A percentile compares a stretch with the other conserved stretches of the same genome.
phyloP scores from a whole-genome alignment of 2,329 filamentous ascomycete species.

The Fusarium sp. region DNA sequence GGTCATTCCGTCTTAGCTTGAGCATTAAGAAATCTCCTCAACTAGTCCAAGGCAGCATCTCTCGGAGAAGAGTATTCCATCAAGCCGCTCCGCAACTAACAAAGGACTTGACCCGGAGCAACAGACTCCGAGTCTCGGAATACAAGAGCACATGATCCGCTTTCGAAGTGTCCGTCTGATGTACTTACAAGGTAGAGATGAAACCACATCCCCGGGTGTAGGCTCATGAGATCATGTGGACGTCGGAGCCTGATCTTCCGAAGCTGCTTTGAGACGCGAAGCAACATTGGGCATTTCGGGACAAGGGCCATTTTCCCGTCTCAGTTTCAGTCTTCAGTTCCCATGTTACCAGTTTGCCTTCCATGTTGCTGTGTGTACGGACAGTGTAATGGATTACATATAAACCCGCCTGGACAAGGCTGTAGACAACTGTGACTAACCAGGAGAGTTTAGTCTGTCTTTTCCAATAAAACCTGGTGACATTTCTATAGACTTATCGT shows the following conservation, averaged over 20 bases:
- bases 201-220: not conserved
- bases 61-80: not conserved
- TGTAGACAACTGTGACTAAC: too few relatives aligned
- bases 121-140: constrained; percentile 6
- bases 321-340: not conserved
- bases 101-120: constrained; percentile 3
- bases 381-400: not conserved
- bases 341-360: too few relatives aligned
- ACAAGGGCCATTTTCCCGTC: constrained; percentile 22
- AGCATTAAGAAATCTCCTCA: constrained; percentile 4
- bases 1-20: not conserved
- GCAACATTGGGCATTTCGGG: constrained; percentile 4
- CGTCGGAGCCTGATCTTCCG: constrained; percentile 27
- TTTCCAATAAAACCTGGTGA: too few relatives aligned
- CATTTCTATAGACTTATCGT: too few relatives aligned
- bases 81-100: constrained; percentile 11
- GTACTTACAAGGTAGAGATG: not conserved
- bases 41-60: not conserved
- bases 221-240: constrained; percentile 11
- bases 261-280: constrained; percentile 10
- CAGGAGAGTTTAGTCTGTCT: too few relatives aligned
- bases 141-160: constrained; percentile 13
- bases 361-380: too few relatives aligned
- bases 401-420: too few relatives aligned
- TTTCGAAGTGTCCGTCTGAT: not conserved